phyloP scores from a whole-genome alignment of 345 rosid species.

The Citrus reticulata region DNA sequence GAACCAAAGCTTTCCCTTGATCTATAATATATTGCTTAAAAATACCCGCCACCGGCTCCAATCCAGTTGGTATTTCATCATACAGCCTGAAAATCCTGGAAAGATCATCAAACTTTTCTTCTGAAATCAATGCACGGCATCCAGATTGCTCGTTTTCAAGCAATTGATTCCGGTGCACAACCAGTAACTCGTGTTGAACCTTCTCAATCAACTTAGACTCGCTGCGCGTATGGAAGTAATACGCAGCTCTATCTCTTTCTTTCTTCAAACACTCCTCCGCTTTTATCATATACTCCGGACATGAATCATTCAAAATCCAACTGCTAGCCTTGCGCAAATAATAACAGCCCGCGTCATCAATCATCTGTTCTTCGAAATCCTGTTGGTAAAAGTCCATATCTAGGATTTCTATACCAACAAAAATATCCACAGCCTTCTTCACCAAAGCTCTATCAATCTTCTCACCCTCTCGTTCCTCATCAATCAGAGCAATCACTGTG shows the following conservation, averaged over 20 bases:
- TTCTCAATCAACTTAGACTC: neutral
- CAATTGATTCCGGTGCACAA: neutral
- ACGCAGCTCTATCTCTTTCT: conserved; percentile 77
- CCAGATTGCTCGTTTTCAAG: neutral
- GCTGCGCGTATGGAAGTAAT: conserved; percentile 73
- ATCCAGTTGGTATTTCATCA: neutral
- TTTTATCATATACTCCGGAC: conserved; percentile 45
- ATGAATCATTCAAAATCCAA: conserved; percentile 42
- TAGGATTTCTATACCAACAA: conserved; percentile 31
- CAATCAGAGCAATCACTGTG: conserved; percentile 37
- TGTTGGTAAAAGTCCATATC: conserved; percentile 24
- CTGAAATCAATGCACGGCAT: neutral
- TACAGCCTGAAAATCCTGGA: neutral
- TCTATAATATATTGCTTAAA: conserved; percentile 30
- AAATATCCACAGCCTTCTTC: conserved; percentile 41
- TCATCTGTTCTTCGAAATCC: conserved; percentile 41
- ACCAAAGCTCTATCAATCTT: conserved; percentile 39
- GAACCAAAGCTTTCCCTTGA: conserved; percentile 35
- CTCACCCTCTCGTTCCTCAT: conserved; percentile 44
- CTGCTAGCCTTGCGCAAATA: conserved; percentile 41
- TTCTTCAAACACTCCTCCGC: conserved; percentile 76
- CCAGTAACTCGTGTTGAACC: neutral
- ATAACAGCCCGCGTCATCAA: conserved; percentile 30
- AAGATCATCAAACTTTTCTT: conserved; percentile 1
- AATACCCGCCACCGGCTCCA: neutral